Conservation (phyloP, 306 rosid genomes). For the Lupinus albus region DNA sequence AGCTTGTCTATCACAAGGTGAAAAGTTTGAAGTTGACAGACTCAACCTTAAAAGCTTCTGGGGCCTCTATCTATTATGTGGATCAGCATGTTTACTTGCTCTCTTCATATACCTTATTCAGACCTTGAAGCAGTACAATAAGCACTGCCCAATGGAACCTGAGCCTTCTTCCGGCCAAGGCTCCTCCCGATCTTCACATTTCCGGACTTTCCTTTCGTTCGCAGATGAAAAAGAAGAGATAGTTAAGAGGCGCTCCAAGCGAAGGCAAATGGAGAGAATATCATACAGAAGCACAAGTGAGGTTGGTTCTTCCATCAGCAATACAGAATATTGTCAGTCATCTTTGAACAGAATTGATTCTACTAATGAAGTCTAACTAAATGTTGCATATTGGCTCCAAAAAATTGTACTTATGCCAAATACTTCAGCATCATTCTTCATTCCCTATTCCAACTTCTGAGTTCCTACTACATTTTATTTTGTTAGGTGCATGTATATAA, state of each 20-base stretch:
- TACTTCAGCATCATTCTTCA: neutral
- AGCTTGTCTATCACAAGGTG: conserved; percentile 69
- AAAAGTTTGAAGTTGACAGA: conserved; percentile 77
- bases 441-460: conserved; percentile 12
- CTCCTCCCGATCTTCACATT: conserved; percentile 46
- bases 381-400: conserved; percentile 5
- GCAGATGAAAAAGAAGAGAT: conserved; percentile 73
- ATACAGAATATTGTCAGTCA: conserved; percentile 45
- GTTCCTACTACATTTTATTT: conserved; percentile 8
- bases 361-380: conserved; percentile 35
- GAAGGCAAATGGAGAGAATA: conserved; percentile 53
- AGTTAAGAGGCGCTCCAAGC: conserved; percentile 55
- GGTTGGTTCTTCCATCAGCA: conserved; percentile 45
- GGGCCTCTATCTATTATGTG: conserved; percentile 79
- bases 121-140: conserved; percentile 65
- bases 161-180: conserved; percentile 41
- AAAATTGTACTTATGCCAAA: conserved; percentile 18
- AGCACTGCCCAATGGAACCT: conserved; percentile 47
- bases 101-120: conserved; percentile 62
- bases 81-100: conserved; percentile 73
- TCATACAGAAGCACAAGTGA: conserved; percentile 54
- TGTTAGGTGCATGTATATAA: conserved; percentile 12
- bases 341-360: conserved; percentile 36
- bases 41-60: conserved; percentile 77
- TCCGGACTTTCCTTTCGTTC: conserved; percentile 72